Evolutionary conservation across 805 yeast genomes (phyloP), one percentile per base, ranked within the genome.

Genomic region (Lachancea kluyveri): DNA sequence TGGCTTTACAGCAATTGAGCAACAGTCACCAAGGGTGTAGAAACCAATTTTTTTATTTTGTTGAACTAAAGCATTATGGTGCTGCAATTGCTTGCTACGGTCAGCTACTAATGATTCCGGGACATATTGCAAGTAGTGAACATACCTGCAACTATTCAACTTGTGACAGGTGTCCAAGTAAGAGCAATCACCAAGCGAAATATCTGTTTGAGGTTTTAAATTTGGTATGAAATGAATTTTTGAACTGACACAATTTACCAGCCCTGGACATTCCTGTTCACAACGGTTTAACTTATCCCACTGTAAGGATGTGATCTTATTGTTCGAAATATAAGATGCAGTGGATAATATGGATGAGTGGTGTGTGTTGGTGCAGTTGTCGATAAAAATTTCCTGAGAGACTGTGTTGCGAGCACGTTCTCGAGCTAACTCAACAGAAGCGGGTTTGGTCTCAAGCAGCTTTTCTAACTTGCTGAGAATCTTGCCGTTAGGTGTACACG

Each of bases 91-190:
- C 12, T 30, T 30, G 6, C 41, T 37, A 34, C 33, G 32, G 16
- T 43, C 35, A n/a, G n/a, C n/a, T 26, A 51, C 38, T 41, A 61
- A 42, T 20, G 50, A 20, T 33, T 55, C 55, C 9, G 69, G 68
- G 7, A 55, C 36, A 36, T 60, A 62, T 37, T 59, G 65, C 34
- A 68, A 60, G 52, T 88, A 88, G 57, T 88, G 97, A 21, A 85
- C 66, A 51, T 82, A 88, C 15, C 92, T 65, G 56, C 96, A 88
- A 7, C 75, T 64, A 38, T 73, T 74, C 53, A 84, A 70, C 57
- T 86, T 86, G 60, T 84, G 96, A 52, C 97, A 88, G 1, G 96
- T 87, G 52, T 88, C 96, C 37, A 88, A 66, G 52, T 88, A 88
- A 7, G 96, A 87, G 53, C 97, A 88, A 56, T 88, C 96, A 1